A percentile compares a stretch with the other conserved stretches of the same genome.
Conservation (phyloP, 2,329 filamentous ascomycete genomes). For the Aureobasidium sp. region DNA sequence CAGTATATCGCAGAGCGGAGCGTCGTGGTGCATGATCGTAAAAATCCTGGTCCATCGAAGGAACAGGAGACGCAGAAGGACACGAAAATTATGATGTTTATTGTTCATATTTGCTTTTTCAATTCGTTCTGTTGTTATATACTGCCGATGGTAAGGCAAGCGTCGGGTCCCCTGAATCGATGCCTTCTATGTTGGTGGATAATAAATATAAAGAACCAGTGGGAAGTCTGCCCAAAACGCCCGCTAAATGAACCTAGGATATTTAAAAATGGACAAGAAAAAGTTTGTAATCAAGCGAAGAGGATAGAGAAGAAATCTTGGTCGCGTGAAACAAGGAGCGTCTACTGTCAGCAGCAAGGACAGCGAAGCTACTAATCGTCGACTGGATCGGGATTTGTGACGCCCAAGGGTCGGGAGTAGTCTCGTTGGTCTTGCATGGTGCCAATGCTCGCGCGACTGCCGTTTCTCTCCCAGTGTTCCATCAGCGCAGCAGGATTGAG, state of each 20-base stretch:
- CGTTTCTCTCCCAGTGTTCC: constrained; percentile 37
- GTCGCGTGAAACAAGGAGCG: neutral
- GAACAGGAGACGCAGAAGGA: neutral
- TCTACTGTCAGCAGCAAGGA: no score
- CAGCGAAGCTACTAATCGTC: constrained; percentile 3
- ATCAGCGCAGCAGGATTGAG: constrained; percentile 43
- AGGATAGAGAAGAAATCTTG: neutral
- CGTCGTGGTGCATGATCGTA: neutral
- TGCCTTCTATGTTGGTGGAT: neutral
- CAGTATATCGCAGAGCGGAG: no score
- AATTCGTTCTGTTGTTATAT: no score
- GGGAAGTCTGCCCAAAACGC: neutral
- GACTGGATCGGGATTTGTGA: constrained; percentile 29
- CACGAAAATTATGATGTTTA: no score
- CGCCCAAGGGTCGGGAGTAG: constrained; percentile 41
- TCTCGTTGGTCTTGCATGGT: constrained; percentile 42
- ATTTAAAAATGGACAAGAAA: neutral
- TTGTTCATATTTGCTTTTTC: no score
- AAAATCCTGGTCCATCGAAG: neutral
- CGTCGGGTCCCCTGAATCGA: neutral
- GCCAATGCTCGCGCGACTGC: constrained; percentile 39
- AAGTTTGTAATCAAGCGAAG: neutral
- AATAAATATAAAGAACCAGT: neutral
- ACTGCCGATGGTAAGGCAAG: no score
- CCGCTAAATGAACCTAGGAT: neutral